Base-by-base conservation (phyloP, 495 filamentous ascomycete species). In the Aspergillus asperescens region DNA sequence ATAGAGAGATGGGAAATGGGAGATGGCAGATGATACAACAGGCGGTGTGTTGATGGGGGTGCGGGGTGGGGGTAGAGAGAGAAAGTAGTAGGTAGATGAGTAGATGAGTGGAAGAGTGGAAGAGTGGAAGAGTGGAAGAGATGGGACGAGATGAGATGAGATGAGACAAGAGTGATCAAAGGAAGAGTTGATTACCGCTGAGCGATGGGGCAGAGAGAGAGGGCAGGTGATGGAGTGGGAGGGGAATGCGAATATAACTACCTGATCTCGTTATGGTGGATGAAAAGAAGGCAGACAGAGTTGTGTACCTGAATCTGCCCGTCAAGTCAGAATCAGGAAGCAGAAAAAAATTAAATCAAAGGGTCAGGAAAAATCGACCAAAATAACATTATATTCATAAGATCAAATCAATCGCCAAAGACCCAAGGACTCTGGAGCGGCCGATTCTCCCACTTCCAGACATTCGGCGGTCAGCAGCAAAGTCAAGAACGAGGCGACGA, bases 381-480 rank as follows among this genome's bases (percentile, higher is more conserved):
- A 29, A 29, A 39, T 31, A 39, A 38, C 24, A 48, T 25, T 31
- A 12, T 28, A 13, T 32, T 22, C n/a, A 47, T 15, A 54, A 45
- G 18, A 31, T 25, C 45, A 32, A 44, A 56, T 50, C 48, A 52
- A 56, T 40, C 48, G 50, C 29, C 44, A n/a, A 40, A 23, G 3
- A 16, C 12, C 9, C 5, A 18, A 15, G 46, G 28, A 34, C 45
- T 57, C 55, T 57, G 44, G 55, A 58, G 50, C 40, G 49, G 38
- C 41, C 55, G 50, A 53, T 53, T 51, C 24, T 40, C 28, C 38
- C 50, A 25, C 27, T 23, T 12, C 35, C 45, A 52, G 45, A 46
- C 56, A 58, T 63, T 48, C 63, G 53, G 63, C 66, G 66, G 69
- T 72, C 66, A 64, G 55, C 67, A 58, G 61, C 61, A 62, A 67